Conservation (phyloP, 805 yeast species). For the Lipomyces mesembrius region DNA sequence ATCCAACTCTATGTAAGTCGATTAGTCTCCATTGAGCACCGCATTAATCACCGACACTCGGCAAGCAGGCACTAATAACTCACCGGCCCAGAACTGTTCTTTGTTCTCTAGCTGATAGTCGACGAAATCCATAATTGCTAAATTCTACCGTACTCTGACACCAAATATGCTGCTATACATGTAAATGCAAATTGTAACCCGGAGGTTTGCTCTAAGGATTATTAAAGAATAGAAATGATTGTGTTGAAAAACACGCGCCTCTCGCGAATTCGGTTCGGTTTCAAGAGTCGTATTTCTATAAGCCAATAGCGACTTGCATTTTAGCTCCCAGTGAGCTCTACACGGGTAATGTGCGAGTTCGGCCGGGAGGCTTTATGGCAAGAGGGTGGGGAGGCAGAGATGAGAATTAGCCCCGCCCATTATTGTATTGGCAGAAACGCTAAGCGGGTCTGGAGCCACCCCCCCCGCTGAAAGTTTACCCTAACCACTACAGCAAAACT, state of each 20-base stretch:
- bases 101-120: slow-evolving; percentile 42
- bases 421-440: no score
- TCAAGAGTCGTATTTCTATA: background rate
- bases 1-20: slow-evolving; percentile 53
- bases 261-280: background rate
- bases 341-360: background rate
- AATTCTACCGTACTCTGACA: background rate
- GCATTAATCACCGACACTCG: background rate
- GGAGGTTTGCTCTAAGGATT: background rate
- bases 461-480: background rate
- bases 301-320: background rate
- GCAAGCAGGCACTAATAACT: background rate
- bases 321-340: background rate
- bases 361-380: background rate
- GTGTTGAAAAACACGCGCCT: background rate
- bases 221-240: background rate
- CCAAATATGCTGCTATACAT: background rate
- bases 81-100: slow-evolving; percentile 45
- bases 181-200: background rate
- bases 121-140: slow-evolving; percentile 40
- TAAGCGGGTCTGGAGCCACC: background rate
- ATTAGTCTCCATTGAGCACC: background rate
- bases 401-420: background rate
- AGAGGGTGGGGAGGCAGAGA: background rate
- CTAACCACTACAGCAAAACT: background rate